Base-by-base conservation (phyloP, 495 filamentous ascomycete species). In the Astrocystis sublimbata region DNA sequence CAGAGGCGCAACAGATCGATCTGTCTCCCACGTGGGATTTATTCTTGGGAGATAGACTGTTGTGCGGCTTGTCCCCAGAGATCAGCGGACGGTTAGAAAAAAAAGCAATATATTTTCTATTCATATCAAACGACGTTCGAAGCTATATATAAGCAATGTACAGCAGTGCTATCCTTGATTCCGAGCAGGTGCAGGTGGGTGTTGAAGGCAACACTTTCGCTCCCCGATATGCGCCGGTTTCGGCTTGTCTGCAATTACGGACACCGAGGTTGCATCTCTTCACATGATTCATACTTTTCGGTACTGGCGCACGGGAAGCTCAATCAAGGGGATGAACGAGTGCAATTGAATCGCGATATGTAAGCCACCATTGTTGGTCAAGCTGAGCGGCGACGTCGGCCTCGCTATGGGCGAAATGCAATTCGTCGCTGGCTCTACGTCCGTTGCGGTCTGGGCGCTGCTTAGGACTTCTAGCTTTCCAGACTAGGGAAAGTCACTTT, bases 181-280 rank as follows among this genome's bases (percentile, higher is more conserved):
- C n/a, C n/a, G n/a, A n/a, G n/a, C n/a, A n/a, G n/a, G n/a, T n/a
- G n/a, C n/a, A n/a, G n/a, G n/a, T n/a, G n/a, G n/a, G n/a, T n/a
- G n/a, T n/a, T n/a, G n/a, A n/a, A n/a, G n/a, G n/a, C n/a, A n/a
- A n/a, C n/a, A n/a, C 6, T 15, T 19, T 28, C 51, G 35, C 31
- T 41, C 33, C 33, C 51, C 51, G 51, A 17, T 19, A 38, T n/a
- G 7, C 42, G 36, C 35, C 36, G 52, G 52, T 42, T 41, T 56
- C 23, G 52, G 52, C 24, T 8, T 4, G 4, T 31, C 21, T 23
- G 9, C 21, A 1, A 54, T 40, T 23, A 35, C 35, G 46, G 45
- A 47, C 21, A 23, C n/a, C 51, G 30, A 35, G 13, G 19, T 23
- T 40, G 31, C 1, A 46, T 21, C 6, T 4, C 5, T 9, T 23